Evolutionary conservation across 495 filamentous ascomycete species (phyloP).

Genomic region (Schizothecium vesticola): DNA sequence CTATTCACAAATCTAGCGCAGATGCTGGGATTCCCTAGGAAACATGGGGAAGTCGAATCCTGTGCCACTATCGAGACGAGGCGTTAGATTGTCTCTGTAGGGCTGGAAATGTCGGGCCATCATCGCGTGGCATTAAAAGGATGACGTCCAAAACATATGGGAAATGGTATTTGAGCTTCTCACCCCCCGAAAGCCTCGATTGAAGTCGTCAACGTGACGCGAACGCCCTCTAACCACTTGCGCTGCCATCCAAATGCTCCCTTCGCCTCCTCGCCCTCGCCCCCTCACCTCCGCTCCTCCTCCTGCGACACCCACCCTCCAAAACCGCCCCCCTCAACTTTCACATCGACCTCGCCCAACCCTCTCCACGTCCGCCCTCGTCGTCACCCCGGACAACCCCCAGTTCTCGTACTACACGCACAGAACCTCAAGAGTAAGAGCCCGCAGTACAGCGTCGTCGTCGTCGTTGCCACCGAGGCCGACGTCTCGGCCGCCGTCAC

Average conservation of each 20-base stretch:
- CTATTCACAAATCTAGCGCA: not conserved
- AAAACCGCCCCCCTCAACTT: not conserved
- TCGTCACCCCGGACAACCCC: slow-evolving; percentile 4
- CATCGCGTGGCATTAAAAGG: not conserved
- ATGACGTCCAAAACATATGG: not conserved
- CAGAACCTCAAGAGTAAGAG: not conserved
- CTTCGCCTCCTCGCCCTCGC: too few species aligned
- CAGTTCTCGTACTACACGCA: slow-evolving; percentile 5
- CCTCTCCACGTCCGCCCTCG: not conserved
- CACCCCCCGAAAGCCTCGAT: too few species aligned
- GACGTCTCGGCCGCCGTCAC: slow-evolving; percentile 46
- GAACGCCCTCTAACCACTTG: not conserved
- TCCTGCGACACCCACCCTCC: not conserved
- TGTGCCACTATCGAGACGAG: not conserved
- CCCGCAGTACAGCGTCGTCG: slow-evolving; percentile 19
- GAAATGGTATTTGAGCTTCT: not conserved
- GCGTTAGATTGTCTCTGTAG: not conserved
- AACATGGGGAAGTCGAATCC: not conserved
- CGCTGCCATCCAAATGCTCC: not conserved
- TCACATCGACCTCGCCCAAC: not conserved
- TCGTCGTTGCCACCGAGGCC: slow-evolving; percentile 42
- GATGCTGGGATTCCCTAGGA: not conserved
- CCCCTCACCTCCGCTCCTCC: not conserved
- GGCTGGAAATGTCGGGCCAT: not conserved
- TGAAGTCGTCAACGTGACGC: not conserved